These are phyloP conservation scores for Dentipellis sp. DNA, from an alignment of 768 basidiomycete genomes.

Conservation along the genomic window DNA sequence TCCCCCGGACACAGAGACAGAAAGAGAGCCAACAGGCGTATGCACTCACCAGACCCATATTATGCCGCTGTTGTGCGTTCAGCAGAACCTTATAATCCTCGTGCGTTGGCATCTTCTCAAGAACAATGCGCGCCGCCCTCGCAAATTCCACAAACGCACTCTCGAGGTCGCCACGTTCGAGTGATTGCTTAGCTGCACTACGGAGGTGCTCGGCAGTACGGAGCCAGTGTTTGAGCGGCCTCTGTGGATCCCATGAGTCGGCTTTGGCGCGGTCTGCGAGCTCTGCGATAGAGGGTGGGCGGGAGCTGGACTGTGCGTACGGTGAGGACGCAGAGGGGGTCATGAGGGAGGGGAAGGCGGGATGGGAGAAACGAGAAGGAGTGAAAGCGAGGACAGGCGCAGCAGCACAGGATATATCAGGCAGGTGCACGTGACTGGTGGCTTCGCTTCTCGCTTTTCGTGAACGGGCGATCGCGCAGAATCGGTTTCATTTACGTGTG, in stretches of 20 bases:
- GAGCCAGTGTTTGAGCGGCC: slow-evolving; percentile 58
- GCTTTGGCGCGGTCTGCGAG: slow-evolving; percentile 54
- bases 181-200: slow-evolving; percentile 39
- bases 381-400: background rate
- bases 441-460: too few relatives aligned
- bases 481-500: too few relatives aligned
- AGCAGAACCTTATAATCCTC: slow-evolving; percentile 51
- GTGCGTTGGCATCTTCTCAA: slow-evolving; percentile 72
- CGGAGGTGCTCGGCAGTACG: slow-evolving; percentile 56
- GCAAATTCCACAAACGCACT: slow-evolving; percentile 66
- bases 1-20: background rate
- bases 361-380: background rate
- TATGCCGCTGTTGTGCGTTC: slow-evolving; percentile 48
- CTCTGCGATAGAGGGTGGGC: slow-evolving; percentile 56
- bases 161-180: slow-evolving; percentile 49
- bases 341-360: background rate
- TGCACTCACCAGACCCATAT: slow-evolving; percentile 57
- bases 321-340: background rate
- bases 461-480: too few relatives aligned
- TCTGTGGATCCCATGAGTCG: slow-evolving; percentile 45
- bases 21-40: slow-evolving; percentile 5
- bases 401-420: background rate
- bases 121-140: slow-evolving; percentile 65
- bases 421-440: background rate
- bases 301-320: slow-evolving; percentile 11